phyloP scores from a whole-genome alignment of 495 filamentous ascomycete genomes.

The Jackrogersella multiformis region DNA sequence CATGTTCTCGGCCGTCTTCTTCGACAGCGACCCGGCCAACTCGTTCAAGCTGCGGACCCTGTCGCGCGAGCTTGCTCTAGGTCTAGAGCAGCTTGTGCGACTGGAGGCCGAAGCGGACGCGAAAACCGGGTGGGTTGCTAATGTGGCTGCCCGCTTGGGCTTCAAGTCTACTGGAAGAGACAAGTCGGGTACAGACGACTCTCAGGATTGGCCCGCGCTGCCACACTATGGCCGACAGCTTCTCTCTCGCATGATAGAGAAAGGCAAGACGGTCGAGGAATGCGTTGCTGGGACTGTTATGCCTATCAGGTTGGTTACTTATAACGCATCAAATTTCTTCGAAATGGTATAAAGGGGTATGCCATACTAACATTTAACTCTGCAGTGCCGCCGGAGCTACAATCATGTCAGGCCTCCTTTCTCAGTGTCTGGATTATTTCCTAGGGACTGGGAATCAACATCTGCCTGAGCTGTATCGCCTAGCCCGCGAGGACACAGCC shows the following conservation, averaged over 20 bases:
- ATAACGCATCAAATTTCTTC: conserved; percentile 18
- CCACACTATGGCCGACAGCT: conserved; percentile 73
- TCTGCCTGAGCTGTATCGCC: conserved; percentile 64
- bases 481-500: conserved; percentile 47
- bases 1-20: conserved; percentile 63
- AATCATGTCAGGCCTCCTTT: conserved; percentile 58
- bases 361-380: conserved; percentile 56
- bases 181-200: neutral
- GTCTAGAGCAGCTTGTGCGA: conserved; percentile 69
- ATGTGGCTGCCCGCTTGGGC: conserved; percentile 53
- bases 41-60: conserved; percentile 64
- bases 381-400: conserved; percentile 23
- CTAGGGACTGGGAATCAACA: conserved; percentile 64
- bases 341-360: neutral
- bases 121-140: conserved; percentile 62
- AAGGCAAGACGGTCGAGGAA: conserved; percentile 66
- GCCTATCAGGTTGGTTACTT: conserved; percentile 54
- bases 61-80: conserved; percentile 65
- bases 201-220: conserved; percentile 54
- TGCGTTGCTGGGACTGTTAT: conserved; percentile 73
- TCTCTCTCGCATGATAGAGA: conserved; percentile 68
- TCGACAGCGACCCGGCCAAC: conserved; percentile 54
- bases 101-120: conserved; percentile 68
- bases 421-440: conserved; percentile 78
- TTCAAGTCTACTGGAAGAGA: conserved; percentile 1